These are phyloP conservation scores for Fusarium incarnatum DNA, from an alignment of 2,329 filamentous ascomycete species.

Conservation along the genomic window DNA sequence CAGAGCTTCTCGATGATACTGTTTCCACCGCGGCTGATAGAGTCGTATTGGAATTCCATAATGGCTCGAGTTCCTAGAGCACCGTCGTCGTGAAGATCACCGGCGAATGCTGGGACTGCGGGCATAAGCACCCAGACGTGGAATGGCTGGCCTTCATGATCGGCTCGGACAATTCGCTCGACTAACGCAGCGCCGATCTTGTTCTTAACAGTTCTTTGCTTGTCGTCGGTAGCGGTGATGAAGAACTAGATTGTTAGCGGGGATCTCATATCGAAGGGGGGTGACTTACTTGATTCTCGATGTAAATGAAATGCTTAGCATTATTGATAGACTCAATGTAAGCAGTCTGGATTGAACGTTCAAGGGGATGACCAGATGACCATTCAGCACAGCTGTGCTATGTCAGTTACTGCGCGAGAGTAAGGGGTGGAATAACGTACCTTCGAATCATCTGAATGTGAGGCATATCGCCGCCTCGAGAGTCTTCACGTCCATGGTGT, in stretches of 20 bases:
- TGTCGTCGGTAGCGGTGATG: slow-evolving; percentile 80
- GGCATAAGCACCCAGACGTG: slow-evolving; percentile 83
- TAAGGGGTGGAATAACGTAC: slow-evolving; percentile 42
- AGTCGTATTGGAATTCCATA: slow-evolving; percentile 88
- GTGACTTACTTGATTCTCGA: slow-evolving; percentile 73
- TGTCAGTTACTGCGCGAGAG: slow-evolving; percentile 5
- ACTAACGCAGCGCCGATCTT: slow-evolving; percentile 83
- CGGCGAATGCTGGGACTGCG: slow-evolving; percentile 83
- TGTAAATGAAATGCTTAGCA: slow-evolving; percentile 80
- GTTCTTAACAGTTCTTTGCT: slow-evolving; percentile 79
- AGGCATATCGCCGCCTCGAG: slow-evolving; percentile 39
- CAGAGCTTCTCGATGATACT: slow-evolving; percentile 80
- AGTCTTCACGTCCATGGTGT: slow-evolving; percentile 21
- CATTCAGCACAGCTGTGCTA: slow-evolving; percentile 59
- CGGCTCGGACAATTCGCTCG: slow-evolving; percentile 78
- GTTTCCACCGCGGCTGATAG: slow-evolving; percentile 80
- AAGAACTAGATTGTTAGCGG: slow-evolving; percentile 68
- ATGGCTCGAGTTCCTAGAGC: slow-evolving; percentile 83
- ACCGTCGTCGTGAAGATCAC: slow-evolving; percentile 78
- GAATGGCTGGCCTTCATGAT: slow-evolving; percentile 73
- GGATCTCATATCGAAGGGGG: accelerated
- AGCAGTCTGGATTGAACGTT: slow-evolving; percentile 87
- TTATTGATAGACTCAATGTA: slow-evolving; percentile 79
- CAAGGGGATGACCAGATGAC: slow-evolving; percentile 64
- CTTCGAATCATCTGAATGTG: slow-evolving; percentile 66